Evolutionary conservation across 1,139 yeast species (phyloP), one percentile per base, ranked within the genome.

Genomic region (Kodamaea anthophila): DNA sequence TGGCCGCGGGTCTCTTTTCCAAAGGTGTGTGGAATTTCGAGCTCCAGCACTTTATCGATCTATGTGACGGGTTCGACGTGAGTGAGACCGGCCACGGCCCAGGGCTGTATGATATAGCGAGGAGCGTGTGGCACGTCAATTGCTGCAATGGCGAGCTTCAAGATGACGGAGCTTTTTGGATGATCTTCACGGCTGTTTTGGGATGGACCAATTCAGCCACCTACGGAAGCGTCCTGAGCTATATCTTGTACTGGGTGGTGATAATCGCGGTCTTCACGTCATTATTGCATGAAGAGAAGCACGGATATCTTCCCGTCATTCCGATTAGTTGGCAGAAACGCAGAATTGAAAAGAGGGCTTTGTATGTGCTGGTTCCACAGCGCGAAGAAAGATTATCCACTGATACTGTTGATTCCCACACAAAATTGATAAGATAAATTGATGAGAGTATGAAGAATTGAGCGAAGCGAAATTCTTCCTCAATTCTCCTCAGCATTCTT

Each of bases 201-300:
- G 98, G 97, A 1, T 88, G 98, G 98, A 84, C 91, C 21, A 88
- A 88, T 56, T 76, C 93, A 21, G 97, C 96, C 11, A 87, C 96
- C 2, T 85, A 83, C 50, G 96, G 96, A 12, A 84, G 95, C 23
- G 87, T 88, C n/a, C 54, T 70, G 13, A 73, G 87, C 30, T 88
- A 88, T 56, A 70, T 76, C 41, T 39, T 64, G 5, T 88, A 84
- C 58, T 88, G 98, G 98, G 26, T 74, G 5, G 54, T 68, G 20
- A 73, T 86, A 9, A 74, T 80, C 25, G 34, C 53, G 0, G 32
- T 29, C 5, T 34, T 43, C 23, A 15, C 13, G 6, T 21, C 31
- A 4, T 36, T 33, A 44, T 55, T 74, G 33, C 67, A 60, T 39
- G 79, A 78, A 48, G 95, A 86, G 55, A 67, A 69, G 43, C 53